These are phyloP conservation scores for Dryas octopetala DNA, from an alignment of 306 rosid species.

Conservation along the genomic window DNA sequence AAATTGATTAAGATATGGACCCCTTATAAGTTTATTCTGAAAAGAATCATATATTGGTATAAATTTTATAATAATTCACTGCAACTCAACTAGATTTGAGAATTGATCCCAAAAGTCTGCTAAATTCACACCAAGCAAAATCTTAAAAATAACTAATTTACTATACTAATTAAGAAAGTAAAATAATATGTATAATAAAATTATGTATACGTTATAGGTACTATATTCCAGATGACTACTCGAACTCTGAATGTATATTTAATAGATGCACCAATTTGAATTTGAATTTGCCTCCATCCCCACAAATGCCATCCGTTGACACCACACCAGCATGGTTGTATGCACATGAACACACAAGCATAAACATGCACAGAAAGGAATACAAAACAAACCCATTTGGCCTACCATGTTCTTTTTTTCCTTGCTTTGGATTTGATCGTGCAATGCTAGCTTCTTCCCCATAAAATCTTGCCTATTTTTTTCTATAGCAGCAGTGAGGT, in stretches of 20 bases:
- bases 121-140: no score
- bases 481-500: slow-evolving; percentile 75
- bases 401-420: slow-evolving; percentile 55
- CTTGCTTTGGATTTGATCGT: slow-evolving; percentile 73
- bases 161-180: no score
- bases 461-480: slow-evolving; percentile 61
- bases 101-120: no score
- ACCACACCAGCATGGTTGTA: neutral
- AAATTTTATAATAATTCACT: no score
- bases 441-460: slow-evolving; percentile 85
- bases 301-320: neutral
- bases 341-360: neutral
- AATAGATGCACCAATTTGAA: neutral
- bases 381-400: slow-evolving; percentile 7
- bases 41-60: no score
- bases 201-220: neutral
- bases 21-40: neutral
- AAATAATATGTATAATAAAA: no score
- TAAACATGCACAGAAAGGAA: slow-evolving; percentile 12
- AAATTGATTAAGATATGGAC: neutral
- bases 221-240: neutral
- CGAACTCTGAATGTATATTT: neutral
- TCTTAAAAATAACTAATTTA: no score
- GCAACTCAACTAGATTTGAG: no score
- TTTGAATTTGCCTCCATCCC: neutral